Evolutionary conservation across 306 rosid species (phyloP).

Genomic region (Sphenostylis stenocarpa): DNA sequence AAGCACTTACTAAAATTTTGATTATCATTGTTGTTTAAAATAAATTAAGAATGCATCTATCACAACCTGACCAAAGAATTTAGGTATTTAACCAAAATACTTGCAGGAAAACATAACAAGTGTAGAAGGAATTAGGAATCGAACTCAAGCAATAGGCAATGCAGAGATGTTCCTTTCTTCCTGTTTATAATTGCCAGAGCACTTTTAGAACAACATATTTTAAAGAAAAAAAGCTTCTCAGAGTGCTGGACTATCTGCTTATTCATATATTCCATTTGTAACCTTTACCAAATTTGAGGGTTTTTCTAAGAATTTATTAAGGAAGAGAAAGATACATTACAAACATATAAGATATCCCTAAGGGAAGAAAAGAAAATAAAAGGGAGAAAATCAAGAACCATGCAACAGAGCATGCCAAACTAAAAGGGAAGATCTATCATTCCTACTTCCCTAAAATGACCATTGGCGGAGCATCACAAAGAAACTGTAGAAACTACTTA

Average conservation of each 20-base stretch:
- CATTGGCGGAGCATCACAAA: background rate
- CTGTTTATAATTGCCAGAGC: background rate
- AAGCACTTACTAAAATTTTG: background rate
- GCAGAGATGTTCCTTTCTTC: background rate
- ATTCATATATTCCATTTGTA: constrained; percentile 7
- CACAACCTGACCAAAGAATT: constrained; percentile 17
- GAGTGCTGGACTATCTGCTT: background rate
- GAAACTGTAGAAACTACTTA: background rate
- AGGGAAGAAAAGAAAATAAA: background rate
- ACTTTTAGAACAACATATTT: background rate
- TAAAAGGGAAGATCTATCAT: background rate
- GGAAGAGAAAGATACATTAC: background rate
- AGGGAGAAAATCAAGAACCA: background rate
- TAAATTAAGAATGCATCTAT: background rate
- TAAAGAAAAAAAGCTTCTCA: background rate
- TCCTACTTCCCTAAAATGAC: background rate
- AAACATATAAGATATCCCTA: background rate
- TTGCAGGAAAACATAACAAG: constrained; percentile 1
- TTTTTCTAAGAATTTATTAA: background rate
- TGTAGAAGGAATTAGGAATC: background rate
- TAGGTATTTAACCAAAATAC: background rate
- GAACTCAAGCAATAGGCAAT: background rate
- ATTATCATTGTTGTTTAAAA: background rate
- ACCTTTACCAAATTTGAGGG: background rate
- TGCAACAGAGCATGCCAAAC: background rate